Conservation (phyloP, 2,329 filamentous ascomycete genomes). For the Sclerotinia glacialis region DNA sequence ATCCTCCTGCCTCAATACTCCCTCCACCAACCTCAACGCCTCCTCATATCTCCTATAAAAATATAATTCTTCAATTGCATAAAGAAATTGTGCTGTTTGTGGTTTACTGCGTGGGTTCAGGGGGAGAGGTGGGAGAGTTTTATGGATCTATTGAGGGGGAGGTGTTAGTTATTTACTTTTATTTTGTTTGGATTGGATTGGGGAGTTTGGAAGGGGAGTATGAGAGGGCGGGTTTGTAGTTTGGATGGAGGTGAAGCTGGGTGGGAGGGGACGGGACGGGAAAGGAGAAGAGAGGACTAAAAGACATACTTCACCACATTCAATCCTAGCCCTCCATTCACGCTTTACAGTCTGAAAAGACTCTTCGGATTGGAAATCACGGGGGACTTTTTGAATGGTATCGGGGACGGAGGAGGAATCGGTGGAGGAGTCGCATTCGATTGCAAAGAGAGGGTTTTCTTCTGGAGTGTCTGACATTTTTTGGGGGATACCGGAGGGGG, state of each 20-base stretch:
- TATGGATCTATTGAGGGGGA: constrained; percentile 29
- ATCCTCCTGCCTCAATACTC: constrained; percentile 28
- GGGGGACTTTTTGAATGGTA: constrained; percentile 29
- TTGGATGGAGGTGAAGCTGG: not conserved
- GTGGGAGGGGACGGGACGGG: not conserved
- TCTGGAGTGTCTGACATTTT: constrained; percentile 30
- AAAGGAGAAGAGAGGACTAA: not conserved
- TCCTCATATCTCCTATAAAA: constrained; percentile 36
- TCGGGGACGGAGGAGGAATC: constrained; percentile 25
- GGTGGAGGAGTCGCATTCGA: constrained; percentile 45
- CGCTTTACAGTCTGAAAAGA: constrained; percentile 33
- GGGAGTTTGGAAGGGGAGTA: not conserved
- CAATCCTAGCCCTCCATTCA: constrained; percentile 35
- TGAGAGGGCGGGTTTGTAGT: no score
- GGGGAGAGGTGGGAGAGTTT: constrained; percentile 31
- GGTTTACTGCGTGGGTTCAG: constrained; percentile 35
- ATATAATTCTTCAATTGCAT: constrained; percentile 40
- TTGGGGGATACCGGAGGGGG: not conserved
- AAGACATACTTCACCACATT: constrained; percentile 35
- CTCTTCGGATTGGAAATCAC: constrained; percentile 38
- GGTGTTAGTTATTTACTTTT: not conserved
- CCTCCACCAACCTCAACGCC: constrained; percentile 27
- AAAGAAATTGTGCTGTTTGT: constrained; percentile 36
- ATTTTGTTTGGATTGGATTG: not conserved
- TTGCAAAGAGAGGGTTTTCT: constrained; percentile 44